Percentiles rank a stretch among this genome's conserved stretches.
Evolutionary conservation across 768 basidiomycete genomes (phyloP).

Genomic region (Ramaria sp.): DNA sequence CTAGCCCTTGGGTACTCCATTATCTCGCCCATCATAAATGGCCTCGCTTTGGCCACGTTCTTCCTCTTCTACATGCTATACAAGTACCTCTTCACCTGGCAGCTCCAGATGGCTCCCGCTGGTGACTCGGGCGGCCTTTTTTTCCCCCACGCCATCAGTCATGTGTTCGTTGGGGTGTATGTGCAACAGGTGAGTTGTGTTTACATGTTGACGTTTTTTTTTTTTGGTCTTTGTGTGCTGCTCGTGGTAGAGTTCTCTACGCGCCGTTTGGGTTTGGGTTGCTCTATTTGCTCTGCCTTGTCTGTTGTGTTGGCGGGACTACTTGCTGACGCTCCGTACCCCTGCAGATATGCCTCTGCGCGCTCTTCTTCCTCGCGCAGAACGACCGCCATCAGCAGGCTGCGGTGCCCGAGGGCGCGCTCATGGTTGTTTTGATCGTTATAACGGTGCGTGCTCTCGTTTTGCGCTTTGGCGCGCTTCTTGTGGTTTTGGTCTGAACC

Average conservation of each 20-base stretch:
- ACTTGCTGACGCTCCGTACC: too few species aligned
- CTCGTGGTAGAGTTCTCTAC: too few species aligned
- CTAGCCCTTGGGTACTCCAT: slow-evolving; percentile 70
- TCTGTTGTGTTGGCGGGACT: too few species aligned
- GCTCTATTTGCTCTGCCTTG: too few species aligned
- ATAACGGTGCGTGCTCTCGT: slow-evolving; percentile 51
- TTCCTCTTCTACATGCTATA: slow-evolving; percentile 74
- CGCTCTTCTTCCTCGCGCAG: slow-evolving; percentile 82
- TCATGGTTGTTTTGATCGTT: slow-evolving; percentile 79
- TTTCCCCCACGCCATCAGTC: slow-evolving; percentile 90
- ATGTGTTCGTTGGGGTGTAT: slow-evolving; percentile 90
- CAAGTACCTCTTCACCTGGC: slow-evolving; percentile 79
- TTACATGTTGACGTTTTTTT: too few species aligned
- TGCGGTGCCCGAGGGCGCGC: slow-evolving; percentile 61
- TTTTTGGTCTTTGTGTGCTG: too few species aligned
- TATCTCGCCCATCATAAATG: slow-evolving; percentile 91
- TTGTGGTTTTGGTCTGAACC: not conserved
- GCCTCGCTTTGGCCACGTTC: slow-evolving; percentile 75
- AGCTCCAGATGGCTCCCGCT: slow-evolving; percentile 54
- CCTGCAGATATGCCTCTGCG: slow-evolving; percentile 32
- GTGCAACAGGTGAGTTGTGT: slow-evolving; percentile 53
- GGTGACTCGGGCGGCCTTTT: slow-evolving; percentile 87
- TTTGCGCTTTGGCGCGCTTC: not conserved
- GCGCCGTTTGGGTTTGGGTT: slow-evolving; percentile 24
- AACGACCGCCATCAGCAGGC: slow-evolving; percentile 41